phyloP scores from a whole-genome alignment of 208 protist species.

The Leishmania tarentolae region DNA sequence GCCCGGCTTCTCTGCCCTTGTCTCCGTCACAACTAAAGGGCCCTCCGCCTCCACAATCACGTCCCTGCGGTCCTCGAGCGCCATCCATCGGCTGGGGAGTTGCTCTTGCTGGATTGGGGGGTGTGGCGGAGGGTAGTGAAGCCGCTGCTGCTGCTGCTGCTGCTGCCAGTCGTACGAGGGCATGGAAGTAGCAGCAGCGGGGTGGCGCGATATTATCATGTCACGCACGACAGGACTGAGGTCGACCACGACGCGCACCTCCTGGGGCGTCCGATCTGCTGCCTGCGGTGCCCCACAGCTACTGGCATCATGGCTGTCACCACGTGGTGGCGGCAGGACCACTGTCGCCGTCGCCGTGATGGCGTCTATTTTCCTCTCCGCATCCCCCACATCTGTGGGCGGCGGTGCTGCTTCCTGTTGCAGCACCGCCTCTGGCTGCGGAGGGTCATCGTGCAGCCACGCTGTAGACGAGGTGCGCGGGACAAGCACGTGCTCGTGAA shows the following conservation, averaged over 20 bases:
- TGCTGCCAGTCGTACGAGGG: neutral
- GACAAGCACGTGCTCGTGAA: slow-evolving; percentile 9
- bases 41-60: slow-evolving; percentile 40
- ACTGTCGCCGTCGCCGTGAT: slow-evolving; percentile 10
- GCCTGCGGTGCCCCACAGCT: neutral
- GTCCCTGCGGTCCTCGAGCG: slow-evolving; percentile 39
- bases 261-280: slow-evolving; percentile 4
- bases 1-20: neutral
- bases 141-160: slow-evolving; percentile 8
- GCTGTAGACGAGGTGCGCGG: slow-evolving; percentile 12
- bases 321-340: neutral
- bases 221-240: slow-evolving; percentile 16
- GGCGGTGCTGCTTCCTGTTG: neutral
- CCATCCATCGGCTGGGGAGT: slow-evolving; percentile 13
- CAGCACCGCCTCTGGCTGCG: neutral
- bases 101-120: slow-evolving; percentile 21
- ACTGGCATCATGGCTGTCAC: neutral
- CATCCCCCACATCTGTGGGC: neutral
- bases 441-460: slow-evolving; percentile 14
- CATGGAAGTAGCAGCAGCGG: neutral
- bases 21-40: neutral
- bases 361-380: neutral
- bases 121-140: neutral
- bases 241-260: slow-evolving; percentile 25
- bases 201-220: neutral